A percentile compares a stretch with the other conserved stretches of the same genome.
phyloP scores from a whole-genome alignment of 495 filamentous ascomycete species.

The Melanomma pulvis-pyrius region DNA sequence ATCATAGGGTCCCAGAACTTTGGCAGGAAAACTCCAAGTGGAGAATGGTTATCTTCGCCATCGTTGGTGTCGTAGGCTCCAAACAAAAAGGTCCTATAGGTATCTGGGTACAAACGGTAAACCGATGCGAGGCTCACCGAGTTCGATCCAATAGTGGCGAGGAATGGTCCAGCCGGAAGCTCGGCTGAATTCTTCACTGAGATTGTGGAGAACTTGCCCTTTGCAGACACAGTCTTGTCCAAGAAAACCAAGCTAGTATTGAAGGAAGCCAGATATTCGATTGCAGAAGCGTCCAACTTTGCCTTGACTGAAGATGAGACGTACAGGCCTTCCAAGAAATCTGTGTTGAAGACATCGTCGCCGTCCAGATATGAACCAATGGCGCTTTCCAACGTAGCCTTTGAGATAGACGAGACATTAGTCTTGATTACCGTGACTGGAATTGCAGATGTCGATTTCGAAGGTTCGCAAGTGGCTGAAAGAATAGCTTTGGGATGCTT shows the following conservation, averaged over 20 bases:
- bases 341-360: conserved; percentile 34
- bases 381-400: conserved; percentile 9
- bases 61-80: conserved; percentile 37
- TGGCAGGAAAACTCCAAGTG: conserved; percentile 29
- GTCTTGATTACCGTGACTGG: conserved; percentile 37
- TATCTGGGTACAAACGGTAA: conserved; percentile 38
- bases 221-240: conserved; percentile 7
- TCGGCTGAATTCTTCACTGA: neutral
- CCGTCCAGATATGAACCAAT: conserved; percentile 18
- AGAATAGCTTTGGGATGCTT: conserved; percentile 34
- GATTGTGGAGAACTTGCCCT: conserved; percentile 8
- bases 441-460: neutral
- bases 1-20: conserved; percentile 37
- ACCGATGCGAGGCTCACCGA: conserved; percentile 31
- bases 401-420: conserved; percentile 19
- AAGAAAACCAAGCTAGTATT: conserved; percentile 14
- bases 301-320: conserved; percentile 34
- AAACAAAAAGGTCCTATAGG: conserved; percentile 35
- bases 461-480: neutral
- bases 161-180: conserved; percentile 32
- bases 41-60: conserved; percentile 23
- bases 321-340: conserved; percentile 45
- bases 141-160: conserved; percentile 10
- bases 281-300: conserved; percentile 30
- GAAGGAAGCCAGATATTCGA: conserved; percentile 23